Evolutionary conservation across 225 moss, liverwort and hornwort genomes (phyloP).

Genomic region (Lunularia cruciata): DNA sequence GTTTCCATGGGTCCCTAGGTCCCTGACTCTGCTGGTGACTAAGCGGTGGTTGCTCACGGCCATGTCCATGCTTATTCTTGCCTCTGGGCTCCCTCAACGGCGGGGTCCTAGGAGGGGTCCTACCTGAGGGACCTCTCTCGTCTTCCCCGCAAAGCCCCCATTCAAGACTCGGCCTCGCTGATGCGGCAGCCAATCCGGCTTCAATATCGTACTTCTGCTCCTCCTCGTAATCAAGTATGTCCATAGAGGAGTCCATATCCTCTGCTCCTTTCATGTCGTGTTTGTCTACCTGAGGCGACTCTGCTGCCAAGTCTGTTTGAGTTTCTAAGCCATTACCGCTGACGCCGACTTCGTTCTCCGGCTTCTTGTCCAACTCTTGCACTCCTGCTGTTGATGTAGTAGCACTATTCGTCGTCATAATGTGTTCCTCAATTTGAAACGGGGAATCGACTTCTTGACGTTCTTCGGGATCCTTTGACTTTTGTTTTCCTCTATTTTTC

Average conservation of each 20-base stretch:
- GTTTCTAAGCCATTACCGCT: background rate
- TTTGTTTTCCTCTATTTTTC: slow-evolving; percentile 36
- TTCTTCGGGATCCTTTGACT: slow-evolving; percentile 24
- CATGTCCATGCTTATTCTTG: slow-evolving; percentile 20
- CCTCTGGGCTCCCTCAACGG: slow-evolving; percentile 17
- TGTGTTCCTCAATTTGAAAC: background rate
- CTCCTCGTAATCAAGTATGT: slow-evolving; percentile 1
- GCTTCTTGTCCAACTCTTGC: slow-evolving; percentile 11
- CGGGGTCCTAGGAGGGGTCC: background rate
- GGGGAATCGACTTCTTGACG: slow-evolving; percentile 19
- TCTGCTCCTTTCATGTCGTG: background rate
- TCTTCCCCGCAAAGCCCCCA: slow-evolving; percentile 14
- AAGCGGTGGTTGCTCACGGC: slow-evolving; percentile 17
- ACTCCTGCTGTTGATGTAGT: background rate
- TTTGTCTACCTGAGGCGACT: background rate
- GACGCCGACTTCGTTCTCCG: background rate
- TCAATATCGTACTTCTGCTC: background rate
- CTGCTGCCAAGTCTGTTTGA: background rate
- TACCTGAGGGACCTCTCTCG: slow-evolving; percentile 6
- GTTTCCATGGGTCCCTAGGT: slow-evolving; percentile 37
- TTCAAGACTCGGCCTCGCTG: slow-evolving; percentile 13
- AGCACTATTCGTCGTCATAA: background rate
- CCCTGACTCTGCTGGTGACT: slow-evolving; percentile 15
- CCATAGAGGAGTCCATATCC: background rate
- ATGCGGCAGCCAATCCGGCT: slow-evolving; percentile 13